Base-by-base conservation (phyloP, 2,329 filamentous ascomycete species). In the Capronia coronata region DNA sequence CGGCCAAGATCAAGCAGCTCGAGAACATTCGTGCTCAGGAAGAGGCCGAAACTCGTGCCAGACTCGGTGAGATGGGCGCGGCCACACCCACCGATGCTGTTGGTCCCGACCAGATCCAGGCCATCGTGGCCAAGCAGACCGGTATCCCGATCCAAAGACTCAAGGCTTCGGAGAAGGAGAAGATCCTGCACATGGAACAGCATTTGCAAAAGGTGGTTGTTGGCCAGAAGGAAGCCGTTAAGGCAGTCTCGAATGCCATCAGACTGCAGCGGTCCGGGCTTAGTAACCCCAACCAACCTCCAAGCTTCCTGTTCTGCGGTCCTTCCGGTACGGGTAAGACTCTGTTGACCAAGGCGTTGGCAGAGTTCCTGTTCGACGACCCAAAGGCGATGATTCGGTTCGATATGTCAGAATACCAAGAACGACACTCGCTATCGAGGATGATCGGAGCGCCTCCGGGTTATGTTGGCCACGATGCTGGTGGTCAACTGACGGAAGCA, bases 401-500 rank as follows among this genome's bases (percentile, higher is more conserved):
- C 72, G 93, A 98, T 67, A 98, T 98, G 93, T 97, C 91, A 3
- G 93, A 98, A 70, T 98, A 98, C 69, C 94, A 98, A 69, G 93
- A 98, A 70, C 84, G 91, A 3, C 93, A 98, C 67, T 86, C 91
- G 0, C 79, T 98, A 11, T 94, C 88, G 66, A 83, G 93, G 53
- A 96, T 98, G 88, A 98, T 98, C 61, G 93, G 93, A 66, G 90
- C 93, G 16, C 93, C 93, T 16, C 93, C 93, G 3, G 93, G 93
- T 57, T 98, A 98, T 60, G 90, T 98, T 52, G 93, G 93, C 13
- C 91, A 98, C 66, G 93, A 98, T 64, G 82, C 93, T 25, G 93
- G 93, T 61, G 93, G 93, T 46, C 93, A 98, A 67, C 80, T 98
- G 46, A 98, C 93, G 0, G 93, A 98, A 72, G 86, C 86, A 21